Evolutionary conservation across 306 rosid genomes (phyloP).

Genomic region (Arachis hypogaea): DNA sequence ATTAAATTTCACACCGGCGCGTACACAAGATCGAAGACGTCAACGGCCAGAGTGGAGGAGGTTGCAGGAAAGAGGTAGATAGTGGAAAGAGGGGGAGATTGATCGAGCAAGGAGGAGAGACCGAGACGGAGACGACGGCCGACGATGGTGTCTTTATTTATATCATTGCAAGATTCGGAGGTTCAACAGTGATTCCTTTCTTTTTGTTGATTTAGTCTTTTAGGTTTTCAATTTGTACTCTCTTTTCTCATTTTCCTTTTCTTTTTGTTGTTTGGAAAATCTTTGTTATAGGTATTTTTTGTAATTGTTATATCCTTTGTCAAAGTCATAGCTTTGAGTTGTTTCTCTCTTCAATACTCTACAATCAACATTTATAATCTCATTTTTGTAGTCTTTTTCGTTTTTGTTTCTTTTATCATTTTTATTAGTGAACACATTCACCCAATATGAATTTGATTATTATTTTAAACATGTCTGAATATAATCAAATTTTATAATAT

Average conservation of each 20-base stretch:
- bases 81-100: conserved; percentile 50
- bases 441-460: no score
- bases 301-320: conserved; percentile 8
- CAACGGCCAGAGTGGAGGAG: conserved; percentile 52
- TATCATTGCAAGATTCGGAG: background rate
- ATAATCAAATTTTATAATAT: no score
- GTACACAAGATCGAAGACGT: conserved; percentile 37
- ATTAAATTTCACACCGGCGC: conserved; percentile 7
- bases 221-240: conserved; percentile 28
- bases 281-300: conserved; percentile 37
- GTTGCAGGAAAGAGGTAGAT: conserved; percentile 79
- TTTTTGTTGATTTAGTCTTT: conserved; percentile 14
- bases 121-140: conserved; percentile 72
- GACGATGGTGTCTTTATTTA: conserved; percentile 40
- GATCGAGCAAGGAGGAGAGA: conserved; percentile 63
- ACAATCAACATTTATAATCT: conserved; percentile 49
- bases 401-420: background rate
- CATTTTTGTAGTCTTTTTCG: conserved; percentile 26
- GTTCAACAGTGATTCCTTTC: background rate
- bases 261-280: conserved; percentile 15
- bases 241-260: conserved; percentile 17
- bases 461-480: no score
- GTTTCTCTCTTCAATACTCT: conserved; percentile 34
- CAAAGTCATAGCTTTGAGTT: conserved; percentile 43
- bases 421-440: background rate